Percentiles rank a stretch among this genome's conserved stretches.
Conservation (phyloP, 805 yeast genomes). For the Metschnikowia similis region DNA sequence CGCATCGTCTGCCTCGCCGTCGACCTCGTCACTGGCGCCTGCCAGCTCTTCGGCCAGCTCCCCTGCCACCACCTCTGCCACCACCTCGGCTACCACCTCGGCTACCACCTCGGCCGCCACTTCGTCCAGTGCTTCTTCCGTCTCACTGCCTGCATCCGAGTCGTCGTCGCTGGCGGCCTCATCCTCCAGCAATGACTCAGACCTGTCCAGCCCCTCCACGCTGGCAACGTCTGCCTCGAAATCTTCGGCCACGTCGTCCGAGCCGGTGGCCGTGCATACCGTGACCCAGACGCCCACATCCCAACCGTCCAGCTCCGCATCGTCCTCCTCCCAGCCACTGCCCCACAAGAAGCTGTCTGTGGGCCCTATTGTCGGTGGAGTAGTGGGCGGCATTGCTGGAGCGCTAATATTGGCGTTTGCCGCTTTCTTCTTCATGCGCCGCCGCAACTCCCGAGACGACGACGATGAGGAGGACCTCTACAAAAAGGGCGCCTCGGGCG, state of each 20-base stretch:
- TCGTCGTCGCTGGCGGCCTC: neutral
- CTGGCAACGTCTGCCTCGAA: neutral
- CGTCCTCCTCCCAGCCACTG: neutral
- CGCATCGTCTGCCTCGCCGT: neutral
- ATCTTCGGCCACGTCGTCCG: neutral
- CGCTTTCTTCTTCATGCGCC: slow-evolving; percentile 30
- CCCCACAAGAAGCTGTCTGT: slow-evolving; percentile 22
- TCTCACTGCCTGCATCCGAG: neutral
- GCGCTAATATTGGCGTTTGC: slow-evolving; percentile 21
- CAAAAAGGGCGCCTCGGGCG: slow-evolving; percentile 28
- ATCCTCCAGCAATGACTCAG: neutral
- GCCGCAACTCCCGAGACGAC: slow-evolving; percentile 47
- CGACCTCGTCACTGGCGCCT: neutral
- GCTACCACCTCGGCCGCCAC: neutral
- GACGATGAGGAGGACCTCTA: slow-evolving; percentile 41
- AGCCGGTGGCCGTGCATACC: neutral
- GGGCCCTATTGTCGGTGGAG: slow-evolving; percentile 45
- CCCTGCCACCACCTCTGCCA: neutral
- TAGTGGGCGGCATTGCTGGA: slow-evolving; percentile 41
- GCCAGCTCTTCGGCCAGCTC: too few relatives aligned
- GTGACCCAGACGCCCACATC: slow-evolving; percentile 14
- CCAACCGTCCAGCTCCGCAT: slow-evolving; percentile 3
- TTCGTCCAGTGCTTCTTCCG: neutral
- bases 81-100: neutral
- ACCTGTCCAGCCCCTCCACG: neutral